Percentiles rank a stretch among this genome's conserved stretches.
phyloP scores from a whole-genome alignment of 2,329 filamentous ascomycete species.

The Clarireedia hainanense region DNA sequence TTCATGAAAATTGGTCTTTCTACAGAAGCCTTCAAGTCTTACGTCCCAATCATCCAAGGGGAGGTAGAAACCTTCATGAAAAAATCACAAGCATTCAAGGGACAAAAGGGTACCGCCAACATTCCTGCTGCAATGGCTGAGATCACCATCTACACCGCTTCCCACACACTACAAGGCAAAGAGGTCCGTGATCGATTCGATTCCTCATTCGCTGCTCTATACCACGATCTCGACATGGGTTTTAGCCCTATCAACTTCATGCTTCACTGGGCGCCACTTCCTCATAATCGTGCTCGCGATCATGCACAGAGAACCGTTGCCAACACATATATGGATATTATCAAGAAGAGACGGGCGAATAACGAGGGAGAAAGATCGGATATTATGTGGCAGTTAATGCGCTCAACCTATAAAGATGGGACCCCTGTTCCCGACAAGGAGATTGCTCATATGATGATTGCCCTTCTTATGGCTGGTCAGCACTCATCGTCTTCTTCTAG shows the following conservation, averaged over 20 bases:
- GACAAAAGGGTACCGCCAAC: conserved; percentile 59
- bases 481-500: conserved; percentile 81
- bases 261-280: conserved; percentile 79
- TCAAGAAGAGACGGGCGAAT: conserved; percentile 53
- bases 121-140: conserved; percentile 72
- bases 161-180: conserved; percentile 75
- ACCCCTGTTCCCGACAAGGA: conserved; percentile 72
- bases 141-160: conserved; percentile 85
- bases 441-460: conserved; percentile 90
- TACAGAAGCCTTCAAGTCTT: conserved; percentile 63
- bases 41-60: conserved; percentile 69
- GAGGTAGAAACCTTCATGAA: conserved; percentile 71
- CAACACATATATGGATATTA: conserved; percentile 74
- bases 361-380: conserved; percentile 51
- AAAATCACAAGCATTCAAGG: conserved; percentile 58
- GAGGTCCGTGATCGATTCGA: conserved; percentile 77
- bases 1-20: conserved; percentile 79
- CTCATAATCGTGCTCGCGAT: conserved; percentile 80
- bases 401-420: conserved; percentile 77
- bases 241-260: conserved; percentile 87
- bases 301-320: conserved; percentile 73
- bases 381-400: conserved; percentile 90
- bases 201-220: conserved; percentile 70
- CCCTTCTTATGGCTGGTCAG: conserved; percentile 84
- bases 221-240: conserved; percentile 85